Evolutionary conservation across 768 basidiomycete genomes (phyloP).

Genomic region (Boletus reticuloceps): DNA sequence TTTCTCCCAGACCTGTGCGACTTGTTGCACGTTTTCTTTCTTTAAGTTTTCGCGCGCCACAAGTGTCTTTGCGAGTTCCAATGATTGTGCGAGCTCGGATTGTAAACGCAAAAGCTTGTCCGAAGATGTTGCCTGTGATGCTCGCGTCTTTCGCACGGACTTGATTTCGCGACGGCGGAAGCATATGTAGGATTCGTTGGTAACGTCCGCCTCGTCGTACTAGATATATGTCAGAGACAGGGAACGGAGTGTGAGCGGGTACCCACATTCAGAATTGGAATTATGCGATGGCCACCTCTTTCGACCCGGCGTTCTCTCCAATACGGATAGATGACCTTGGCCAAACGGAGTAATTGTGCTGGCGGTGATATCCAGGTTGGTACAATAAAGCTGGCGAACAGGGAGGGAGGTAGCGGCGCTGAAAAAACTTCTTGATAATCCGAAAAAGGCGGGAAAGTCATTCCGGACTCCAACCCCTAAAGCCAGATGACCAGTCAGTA

Average conservation of each 20-base stretch:
- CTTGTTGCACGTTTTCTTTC: slow-evolving; percentile 56
- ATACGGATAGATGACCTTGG: slow-evolving; percentile 76
- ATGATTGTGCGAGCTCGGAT: slow-evolving; percentile 65
- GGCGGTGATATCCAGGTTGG: slow-evolving; percentile 72
- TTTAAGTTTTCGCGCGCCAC: slow-evolving; percentile 75
- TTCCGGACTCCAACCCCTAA: slow-evolving; percentile 65
- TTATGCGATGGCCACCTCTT: slow-evolving; percentile 79
- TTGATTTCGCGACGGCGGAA: slow-evolving; percentile 96
- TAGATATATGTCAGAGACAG: slow-evolving; percentile 25
- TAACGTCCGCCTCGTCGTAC: slow-evolving; percentile 88
- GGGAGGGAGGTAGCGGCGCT: slow-evolving; percentile 51
- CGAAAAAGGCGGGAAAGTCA: slow-evolving; percentile 68
- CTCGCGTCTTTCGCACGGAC: slow-evolving; percentile 89
- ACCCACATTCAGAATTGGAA: slow-evolving; percentile 84
- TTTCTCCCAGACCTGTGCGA: slow-evolving; percentile 73
- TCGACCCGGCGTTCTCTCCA: slow-evolving; percentile 86
- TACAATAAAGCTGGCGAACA: slow-evolving; percentile 65
- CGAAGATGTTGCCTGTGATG: slow-evolving; percentile 83
- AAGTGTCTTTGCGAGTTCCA: slow-evolving; percentile 70
- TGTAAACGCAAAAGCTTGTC: slow-evolving; percentile 86
- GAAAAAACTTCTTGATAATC: slow-evolving; percentile 73
- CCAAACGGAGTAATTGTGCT: slow-evolving; percentile 60
- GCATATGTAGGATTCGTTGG: slow-evolving; percentile 94
- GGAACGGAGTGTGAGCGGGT: background rate
- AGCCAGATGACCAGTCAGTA: background rate